Percentiles rank a stretch among this genome's conserved stretches.
phyloP scores from a whole-genome alignment of 139 green algal genomes.

The Trebouxia sp. region DNA sequence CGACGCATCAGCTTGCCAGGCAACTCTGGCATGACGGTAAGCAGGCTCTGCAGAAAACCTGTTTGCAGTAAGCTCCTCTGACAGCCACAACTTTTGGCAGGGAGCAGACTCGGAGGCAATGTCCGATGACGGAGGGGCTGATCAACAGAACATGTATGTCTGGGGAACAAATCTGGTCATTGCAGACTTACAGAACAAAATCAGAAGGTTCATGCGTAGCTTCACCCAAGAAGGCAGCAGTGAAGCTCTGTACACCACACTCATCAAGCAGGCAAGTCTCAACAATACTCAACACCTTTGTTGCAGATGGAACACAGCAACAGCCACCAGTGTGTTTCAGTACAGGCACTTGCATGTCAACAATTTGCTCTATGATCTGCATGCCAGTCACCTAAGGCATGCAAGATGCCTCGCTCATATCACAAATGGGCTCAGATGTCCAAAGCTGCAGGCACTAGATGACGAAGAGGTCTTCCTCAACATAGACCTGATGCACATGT shows the following conservation, averaged over 20 bases:
- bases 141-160: conserved; percentile 58
- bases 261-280: conserved; percentile 54
- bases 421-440: no score
- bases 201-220: conserved; percentile 44
- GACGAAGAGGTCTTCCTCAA: conserved; percentile 66
- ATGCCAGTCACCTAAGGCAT: neutral
- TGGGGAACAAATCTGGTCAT: conserved; percentile 89
- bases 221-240: conserved; percentile 50
- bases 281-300: neutral
- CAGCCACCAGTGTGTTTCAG: no score
- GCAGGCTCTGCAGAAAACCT: no score
- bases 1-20: neutral
- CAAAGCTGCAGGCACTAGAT: conserved; percentile 34
- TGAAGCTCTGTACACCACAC: conserved; percentile 55
- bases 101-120: conserved; percentile 13
- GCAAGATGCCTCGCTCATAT: no score
- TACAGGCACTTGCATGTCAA: no score
- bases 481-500: conserved; percentile 85
- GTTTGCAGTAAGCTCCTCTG: neutral
- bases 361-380: neutral
- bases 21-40: conserved; percentile 9
- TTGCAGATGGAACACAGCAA: neutral
- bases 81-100: neutral
- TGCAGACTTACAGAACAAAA: conserved; percentile 34
- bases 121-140: conserved; percentile 10